Conservation (phyloP, 495 filamentous ascomycete species). For the Aspergillus nanangensis region DNA sequence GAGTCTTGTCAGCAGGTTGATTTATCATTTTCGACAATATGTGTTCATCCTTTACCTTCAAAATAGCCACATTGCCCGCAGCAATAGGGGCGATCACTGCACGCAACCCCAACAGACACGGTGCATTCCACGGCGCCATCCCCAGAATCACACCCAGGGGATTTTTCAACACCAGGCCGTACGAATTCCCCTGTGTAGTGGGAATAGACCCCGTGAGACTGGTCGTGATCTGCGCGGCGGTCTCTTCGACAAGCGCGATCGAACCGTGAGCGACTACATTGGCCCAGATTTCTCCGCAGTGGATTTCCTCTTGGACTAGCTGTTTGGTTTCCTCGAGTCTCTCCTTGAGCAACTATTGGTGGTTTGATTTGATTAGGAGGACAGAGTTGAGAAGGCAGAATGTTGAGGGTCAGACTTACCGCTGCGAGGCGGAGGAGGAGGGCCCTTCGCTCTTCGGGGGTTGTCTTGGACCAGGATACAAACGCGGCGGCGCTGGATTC, state of each 20-base stretch:
- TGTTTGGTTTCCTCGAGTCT: slow-evolving; percentile 1
- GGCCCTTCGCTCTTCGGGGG: no score
- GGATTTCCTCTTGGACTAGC: slow-evolving; percentile 6
- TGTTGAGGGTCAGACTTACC: no score
- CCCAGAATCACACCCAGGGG: slow-evolving; percentile 70
- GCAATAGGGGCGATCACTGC: slow-evolving; percentile 67
- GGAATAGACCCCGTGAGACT: slow-evolving; percentile 7
- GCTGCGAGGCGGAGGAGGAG: no score
- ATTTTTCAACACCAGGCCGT: slow-evolving; percentile 50
- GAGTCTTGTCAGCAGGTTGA: background rate
- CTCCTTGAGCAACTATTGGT: background rate
- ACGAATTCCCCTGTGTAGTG: background rate
- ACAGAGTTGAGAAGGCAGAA: slow-evolving; percentile 49
- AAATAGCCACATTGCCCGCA: slow-evolving; percentile 62
- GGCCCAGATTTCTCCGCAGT: slow-evolving; percentile 4
- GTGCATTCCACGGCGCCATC: slow-evolving; percentile 69
- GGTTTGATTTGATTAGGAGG: slow-evolving; percentile 60
- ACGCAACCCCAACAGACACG: slow-evolving; percentile 53
- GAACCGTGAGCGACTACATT: slow-evolving; percentile 2
- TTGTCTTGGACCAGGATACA: slow-evolving; percentile 56
- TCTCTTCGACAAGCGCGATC: slow-evolving; percentile 10
- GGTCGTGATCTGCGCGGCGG: slow-evolving; percentile 7
- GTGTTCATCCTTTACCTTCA: slow-evolving; percentile 41
- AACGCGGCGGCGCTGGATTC: slow-evolving; percentile 58
- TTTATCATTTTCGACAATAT: background rate